Conservation (phyloP, 192 early-diverging fungal genomes). For the Podila clonocystis region DNA sequence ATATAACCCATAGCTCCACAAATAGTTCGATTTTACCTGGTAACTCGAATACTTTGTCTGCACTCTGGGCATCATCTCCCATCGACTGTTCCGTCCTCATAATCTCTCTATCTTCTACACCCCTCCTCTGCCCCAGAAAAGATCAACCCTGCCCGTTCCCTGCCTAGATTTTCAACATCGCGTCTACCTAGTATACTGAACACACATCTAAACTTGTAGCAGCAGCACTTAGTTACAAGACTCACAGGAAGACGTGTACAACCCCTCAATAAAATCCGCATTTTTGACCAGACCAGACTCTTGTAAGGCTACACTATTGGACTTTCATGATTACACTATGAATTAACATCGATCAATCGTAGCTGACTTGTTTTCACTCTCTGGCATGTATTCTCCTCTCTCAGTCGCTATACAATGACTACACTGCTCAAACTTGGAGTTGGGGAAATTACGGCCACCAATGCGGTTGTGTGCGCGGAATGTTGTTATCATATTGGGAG, state of each 20-base stretch:
- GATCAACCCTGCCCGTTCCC: slow-evolving; percentile 13
- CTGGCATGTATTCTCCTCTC: slow-evolving; percentile 11
- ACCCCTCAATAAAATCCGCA: slow-evolving; percentile 6
- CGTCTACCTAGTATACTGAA: slow-evolving; percentile 7
- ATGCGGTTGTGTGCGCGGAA: not conserved
- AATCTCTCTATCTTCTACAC: slow-evolving; percentile 29
- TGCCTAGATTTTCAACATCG: slow-evolving; percentile 17
- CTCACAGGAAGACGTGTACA: slow-evolving; percentile 21
- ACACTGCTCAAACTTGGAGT: slow-evolving; percentile 17
- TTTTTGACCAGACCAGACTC: not conserved
- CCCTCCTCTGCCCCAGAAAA: slow-evolving; percentile 9
- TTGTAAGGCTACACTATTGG: slow-evolving; percentile 15
- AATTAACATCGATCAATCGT: slow-evolving; percentile 16
- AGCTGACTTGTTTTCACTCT: slow-evolving; percentile 21
- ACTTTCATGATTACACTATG: slow-evolving; percentile 15
- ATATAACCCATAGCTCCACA: slow-evolving; percentile 10
- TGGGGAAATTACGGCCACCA: slow-evolving; percentile 14
- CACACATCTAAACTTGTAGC: slow-evolving; percentile 4
- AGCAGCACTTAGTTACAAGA: slow-evolving; percentile 16
- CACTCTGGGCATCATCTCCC: no score
- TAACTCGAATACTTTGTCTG: not conserved
- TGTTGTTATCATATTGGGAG: slow-evolving; percentile 20
- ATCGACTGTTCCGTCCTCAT: not conserved
- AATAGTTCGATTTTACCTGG: not conserved
- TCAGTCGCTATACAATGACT: slow-evolving; percentile 26